Evolutionary conservation across 768 basidiomycete genomes (phyloP).

Genomic region (Mrakia blollopis): DNA sequence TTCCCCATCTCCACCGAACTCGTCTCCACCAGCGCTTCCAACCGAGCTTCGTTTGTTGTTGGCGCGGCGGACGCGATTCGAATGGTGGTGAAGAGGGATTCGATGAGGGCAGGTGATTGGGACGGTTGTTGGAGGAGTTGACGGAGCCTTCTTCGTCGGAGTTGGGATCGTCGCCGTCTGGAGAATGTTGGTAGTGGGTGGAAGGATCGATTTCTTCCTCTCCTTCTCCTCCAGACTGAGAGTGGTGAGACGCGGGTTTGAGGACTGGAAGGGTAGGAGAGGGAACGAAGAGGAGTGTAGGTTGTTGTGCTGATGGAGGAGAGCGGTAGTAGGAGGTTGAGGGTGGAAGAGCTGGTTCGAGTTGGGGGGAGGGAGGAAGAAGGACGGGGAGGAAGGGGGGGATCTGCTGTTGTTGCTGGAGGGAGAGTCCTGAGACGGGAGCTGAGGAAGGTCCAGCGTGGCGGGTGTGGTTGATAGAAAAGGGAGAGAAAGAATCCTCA

Average conservation of each 20-base stretch:
- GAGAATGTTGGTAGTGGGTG: background rate
- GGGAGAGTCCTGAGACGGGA: background rate
- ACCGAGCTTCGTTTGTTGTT: background rate
- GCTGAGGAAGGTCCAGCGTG: background rate
- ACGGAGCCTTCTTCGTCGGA: slow-evolving; percentile 15
- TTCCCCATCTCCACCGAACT: background rate
- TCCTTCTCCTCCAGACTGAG: no score
- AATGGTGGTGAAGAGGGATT: slow-evolving; percentile 42
- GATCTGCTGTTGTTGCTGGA: background rate
- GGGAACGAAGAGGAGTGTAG: background rate
- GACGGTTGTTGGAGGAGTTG: slow-evolving; percentile 28
- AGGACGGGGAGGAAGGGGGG: background rate
- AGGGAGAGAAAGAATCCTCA: background rate
- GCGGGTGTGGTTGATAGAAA: background rate
- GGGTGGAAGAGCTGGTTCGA: background rate
- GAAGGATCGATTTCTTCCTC: background rate
- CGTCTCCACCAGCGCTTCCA: background rate
- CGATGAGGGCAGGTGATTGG: slow-evolving; percentile 38
- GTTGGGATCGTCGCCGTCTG: slow-evolving; percentile 31
- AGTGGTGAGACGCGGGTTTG: background rate
- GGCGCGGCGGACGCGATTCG: slow-evolving; percentile 27
- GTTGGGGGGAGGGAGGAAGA: background rate
- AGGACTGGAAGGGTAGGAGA: background rate
- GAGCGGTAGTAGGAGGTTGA: background rate
- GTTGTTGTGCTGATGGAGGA: background rate